phyloP scores from a whole-genome alignment of 192 early-diverging fungal genomes.

The Entrophospora sp. region DNA sequence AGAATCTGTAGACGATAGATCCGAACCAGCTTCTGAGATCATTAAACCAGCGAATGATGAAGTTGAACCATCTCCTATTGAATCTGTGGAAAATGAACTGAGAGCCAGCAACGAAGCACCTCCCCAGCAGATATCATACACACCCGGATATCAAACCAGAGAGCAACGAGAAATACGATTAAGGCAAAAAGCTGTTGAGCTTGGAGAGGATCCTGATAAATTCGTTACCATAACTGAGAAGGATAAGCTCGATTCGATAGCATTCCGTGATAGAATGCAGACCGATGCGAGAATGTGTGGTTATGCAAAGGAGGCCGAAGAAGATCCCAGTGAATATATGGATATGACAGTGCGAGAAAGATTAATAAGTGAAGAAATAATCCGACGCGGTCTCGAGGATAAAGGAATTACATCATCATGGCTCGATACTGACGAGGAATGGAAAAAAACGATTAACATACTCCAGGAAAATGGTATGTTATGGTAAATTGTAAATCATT shows the following conservation, averaged over 20 bases:
- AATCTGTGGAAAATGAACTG: background rate
- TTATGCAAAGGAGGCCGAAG: too few species aligned
- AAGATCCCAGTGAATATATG: too few species aligned
- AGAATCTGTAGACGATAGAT: conserved; percentile 7
- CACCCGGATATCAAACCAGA: background rate
- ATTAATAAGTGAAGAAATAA: too few species aligned
- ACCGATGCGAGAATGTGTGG: background rate
- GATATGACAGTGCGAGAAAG: too few species aligned
- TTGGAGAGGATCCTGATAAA: background rate
- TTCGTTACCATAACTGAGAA: conserved; percentile 1
- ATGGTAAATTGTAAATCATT: too few species aligned
- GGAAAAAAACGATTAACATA: too few species aligned
- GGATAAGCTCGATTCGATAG: background rate
- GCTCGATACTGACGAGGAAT: too few species aligned
- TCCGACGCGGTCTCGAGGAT: too few species aligned
- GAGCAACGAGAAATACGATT: background rate
- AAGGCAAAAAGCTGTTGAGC: background rate
- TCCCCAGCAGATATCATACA: background rate
- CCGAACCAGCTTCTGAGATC: background rate
- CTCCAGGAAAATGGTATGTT: too few species aligned
- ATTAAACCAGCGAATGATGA: conserved; percentile 2
- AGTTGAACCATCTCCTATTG: background rate
- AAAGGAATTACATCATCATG: too few species aligned
- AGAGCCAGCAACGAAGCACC: background rate
- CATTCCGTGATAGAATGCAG: background rate